phyloP scores from a whole-genome alignment of 2,329 filamentous ascomycete genomes.

The Fusarium newnesense region DNA sequence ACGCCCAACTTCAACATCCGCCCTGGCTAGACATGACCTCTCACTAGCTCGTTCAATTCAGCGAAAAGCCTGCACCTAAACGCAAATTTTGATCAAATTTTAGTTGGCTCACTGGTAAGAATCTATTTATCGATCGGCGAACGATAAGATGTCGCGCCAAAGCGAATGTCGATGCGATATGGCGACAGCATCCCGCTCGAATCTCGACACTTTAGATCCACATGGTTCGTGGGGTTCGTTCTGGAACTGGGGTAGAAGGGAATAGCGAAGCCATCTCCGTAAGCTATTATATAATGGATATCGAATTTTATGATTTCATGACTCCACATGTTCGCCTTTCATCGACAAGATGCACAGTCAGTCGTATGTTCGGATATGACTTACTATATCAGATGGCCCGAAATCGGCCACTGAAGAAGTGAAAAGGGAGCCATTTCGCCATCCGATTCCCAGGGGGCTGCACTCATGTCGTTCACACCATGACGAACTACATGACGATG shows the following conservation, averaged over 20 bases:
- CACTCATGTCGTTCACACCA: background rate
- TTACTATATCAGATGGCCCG: background rate
- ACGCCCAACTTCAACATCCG: constrained; percentile 32
- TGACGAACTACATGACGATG: constrained; percentile 7
- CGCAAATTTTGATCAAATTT: background rate
- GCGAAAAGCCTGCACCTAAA: rapidly evolving
- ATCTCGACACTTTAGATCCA: background rate
- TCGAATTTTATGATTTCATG: background rate
- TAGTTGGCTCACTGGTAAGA: rapidly evolving
- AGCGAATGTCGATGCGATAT: background rate
- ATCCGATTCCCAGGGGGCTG: rapidly evolving
- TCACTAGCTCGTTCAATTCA: background rate
- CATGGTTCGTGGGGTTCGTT: background rate
- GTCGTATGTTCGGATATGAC: background rate
- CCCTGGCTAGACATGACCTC: constrained; percentile 19
- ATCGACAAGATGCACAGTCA: constrained; percentile 8
- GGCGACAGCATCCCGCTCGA: background rate
- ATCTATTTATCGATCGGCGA: background rate
- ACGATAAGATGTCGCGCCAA: background rate
- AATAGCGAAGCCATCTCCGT: background rate
- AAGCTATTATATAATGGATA: constrained; percentile 27
- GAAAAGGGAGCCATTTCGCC: background rate
- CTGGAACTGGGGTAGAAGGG: background rate
- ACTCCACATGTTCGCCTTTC: constrained; percentile 30
- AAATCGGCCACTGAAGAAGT: background rate